These are phyloP conservation scores for Ceratocystis smalleyi DNA, from an alignment of 2,329 filamentous ascomycete genomes.

Conservation along the genomic window DNA sequence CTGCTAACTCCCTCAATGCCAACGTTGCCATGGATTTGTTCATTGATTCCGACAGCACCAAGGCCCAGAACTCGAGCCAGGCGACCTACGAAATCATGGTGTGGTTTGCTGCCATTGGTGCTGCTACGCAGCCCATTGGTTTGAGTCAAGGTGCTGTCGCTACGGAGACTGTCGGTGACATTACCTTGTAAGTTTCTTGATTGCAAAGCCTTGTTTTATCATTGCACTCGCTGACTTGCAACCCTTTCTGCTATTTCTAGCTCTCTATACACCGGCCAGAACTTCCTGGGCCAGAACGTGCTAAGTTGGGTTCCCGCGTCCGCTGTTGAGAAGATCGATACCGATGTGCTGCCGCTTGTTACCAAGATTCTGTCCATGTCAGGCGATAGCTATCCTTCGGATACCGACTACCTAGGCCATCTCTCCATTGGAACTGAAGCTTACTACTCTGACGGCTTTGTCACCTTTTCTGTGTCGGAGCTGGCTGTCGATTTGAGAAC, in stretches of 20 bases:
- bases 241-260: conserved; percentile 21
- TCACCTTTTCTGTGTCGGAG: conserved; percentile 33
- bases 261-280: conserved; percentile 29
- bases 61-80: conserved; percentile 27
- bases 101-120: conserved; percentile 36
- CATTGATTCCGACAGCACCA: conserved; percentile 31
- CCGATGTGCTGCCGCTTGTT: conserved; percentile 33
- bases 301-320: conserved; percentile 33
- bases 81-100: conserved; percentile 42
- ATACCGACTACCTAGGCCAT: conserved; percentile 34
- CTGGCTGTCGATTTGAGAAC: conserved; percentile 26
- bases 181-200: conserved; percentile 27
- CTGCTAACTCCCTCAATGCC: conserved; percentile 29
- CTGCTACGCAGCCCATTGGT: conserved; percentile 34
- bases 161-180: conserved; percentile 28
- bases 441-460: conserved; percentile 28
- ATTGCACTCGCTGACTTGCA: background rate
- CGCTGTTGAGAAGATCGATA: conserved; percentile 28
- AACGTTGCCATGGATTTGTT: conserved; percentile 47
- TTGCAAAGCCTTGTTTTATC: background rate
- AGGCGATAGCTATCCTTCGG: conserved; percentile 25
- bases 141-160: conserved; percentile 22
- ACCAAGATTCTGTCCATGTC: conserved; percentile 25
- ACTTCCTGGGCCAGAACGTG: conserved; percentile 30
- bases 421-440: conserved; percentile 38